phyloP scores from a whole-genome alignment of 106 monocot genomes.

The Dendrobium catenatum region DNA sequence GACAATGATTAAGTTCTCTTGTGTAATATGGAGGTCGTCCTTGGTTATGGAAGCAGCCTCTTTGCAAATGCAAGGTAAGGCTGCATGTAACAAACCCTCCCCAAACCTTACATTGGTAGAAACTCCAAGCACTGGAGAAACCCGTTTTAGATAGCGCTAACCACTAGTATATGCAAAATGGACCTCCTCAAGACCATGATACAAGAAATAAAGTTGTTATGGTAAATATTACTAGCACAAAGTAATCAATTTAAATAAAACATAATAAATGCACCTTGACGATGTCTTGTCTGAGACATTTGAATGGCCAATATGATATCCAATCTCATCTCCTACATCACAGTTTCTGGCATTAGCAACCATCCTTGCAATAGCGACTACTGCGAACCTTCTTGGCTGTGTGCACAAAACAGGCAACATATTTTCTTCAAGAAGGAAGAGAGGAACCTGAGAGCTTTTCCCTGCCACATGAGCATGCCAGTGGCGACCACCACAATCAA shows the following conservation, averaged over 20 bases:
- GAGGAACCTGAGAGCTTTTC: slow-evolving; percentile 82
- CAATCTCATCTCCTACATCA: slow-evolving; percentile 68
- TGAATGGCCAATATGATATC: slow-evolving; percentile 86
- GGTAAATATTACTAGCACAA: neutral
- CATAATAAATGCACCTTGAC: slow-evolving; percentile 25
- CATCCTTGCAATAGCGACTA: slow-evolving; percentile 70
- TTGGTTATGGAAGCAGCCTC: neutral
- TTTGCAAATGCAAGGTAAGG: neutral
- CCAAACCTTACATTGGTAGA: neutral
- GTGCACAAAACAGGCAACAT: slow-evolving; percentile 78
- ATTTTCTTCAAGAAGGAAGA: slow-evolving; percentile 78
- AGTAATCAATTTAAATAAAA: neutral
- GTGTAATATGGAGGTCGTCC: neutral
- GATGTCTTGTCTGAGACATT: slow-evolving; percentile 50
- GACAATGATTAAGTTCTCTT: neutral
- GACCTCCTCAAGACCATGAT: neutral
- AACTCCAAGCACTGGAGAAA: neutral
- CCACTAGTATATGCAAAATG: neutral
- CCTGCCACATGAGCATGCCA: slow-evolving; percentile 25
- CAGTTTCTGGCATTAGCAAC: slow-evolving; percentile 56
- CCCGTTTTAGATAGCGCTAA: neutral
- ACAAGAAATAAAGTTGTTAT: neutral
- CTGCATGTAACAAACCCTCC: neutral
- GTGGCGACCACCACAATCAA: neutral
- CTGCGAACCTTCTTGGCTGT: slow-evolving; percentile 84